Base-by-base conservation (phyloP, 805 yeast genomes). In the Saccharomyces jurei region DNA sequence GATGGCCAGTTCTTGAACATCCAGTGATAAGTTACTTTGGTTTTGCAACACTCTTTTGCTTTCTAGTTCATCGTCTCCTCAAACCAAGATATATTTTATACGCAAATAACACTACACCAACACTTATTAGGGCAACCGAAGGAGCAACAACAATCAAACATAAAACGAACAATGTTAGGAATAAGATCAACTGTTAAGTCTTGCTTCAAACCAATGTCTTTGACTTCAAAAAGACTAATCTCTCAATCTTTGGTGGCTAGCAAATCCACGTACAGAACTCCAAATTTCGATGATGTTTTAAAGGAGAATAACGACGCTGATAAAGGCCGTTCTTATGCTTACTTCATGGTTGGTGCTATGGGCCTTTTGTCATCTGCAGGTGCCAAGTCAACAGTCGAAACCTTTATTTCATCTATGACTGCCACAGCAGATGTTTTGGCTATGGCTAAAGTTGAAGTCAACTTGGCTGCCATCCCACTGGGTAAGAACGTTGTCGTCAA, bases 361-460 rank as follows among this genome's bases (percentile, higher is more conserved):
- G 98, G 97, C 71, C 75, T 90, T 65, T 77, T 91, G 64, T 78
- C 89, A 48, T 95, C 97, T 52, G 96, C 91, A 54, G 96, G 95
- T 69, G 97, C 97, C 70, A 89, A 91, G 75, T 87, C 96, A 52
- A 90, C 97, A 50, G 97, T 91, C 52, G 95, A 92, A 78, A 81
- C 92, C 36, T 94, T 94, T 79, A 80, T 94, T 65, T 79, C 88
- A 57, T 82, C 97, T 62, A 86, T 91, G 96, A 83, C 96, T 63
- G 99, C 99, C 36, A 91, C 99, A 58, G 96, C 97, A 61, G 99
- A 94, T 80, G 96, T 94, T 57, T 82, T 94, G 77, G 99, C 99
- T 58, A 86, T 94, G 96, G 99, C 99, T 66, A 94, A 94, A 80
- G 97, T 92, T 67, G 99, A 94, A 80, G 97, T 94, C 64, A 91